Base-by-base conservation (phyloP, 805 yeast species). In the Yamadazyma paraphyllophila region DNA sequence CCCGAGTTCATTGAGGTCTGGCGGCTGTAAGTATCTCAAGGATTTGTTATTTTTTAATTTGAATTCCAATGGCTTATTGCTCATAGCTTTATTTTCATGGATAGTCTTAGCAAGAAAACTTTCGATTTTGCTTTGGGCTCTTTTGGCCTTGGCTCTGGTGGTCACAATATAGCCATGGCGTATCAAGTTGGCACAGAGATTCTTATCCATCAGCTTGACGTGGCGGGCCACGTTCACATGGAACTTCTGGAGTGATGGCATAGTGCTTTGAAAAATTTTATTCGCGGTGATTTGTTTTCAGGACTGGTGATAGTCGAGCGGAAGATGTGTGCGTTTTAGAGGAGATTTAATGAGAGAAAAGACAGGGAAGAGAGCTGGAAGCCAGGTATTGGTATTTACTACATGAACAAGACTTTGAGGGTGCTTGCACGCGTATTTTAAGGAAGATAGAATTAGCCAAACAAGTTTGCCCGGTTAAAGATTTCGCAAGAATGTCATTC, bases 1-100 rank as follows among this genome's bases (percentile, higher is more conserved):
- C 12, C 66, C 77, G 12, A 57, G 49, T 44, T 61, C 77, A 3
- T 49, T 61, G 15, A 64, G 57, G 45, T 63, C 71, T 2, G 65
- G 82, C 17, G 86, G 84, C 10, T 84, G 86, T 8, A 70, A 69
- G 47, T 45, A 63, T 25, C 57, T 51, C 13, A 62, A 51, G 15
- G 55, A 51, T 25, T 49, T 54, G 33, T 54, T 52, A 17, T 48
- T 49, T 11, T 38, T 34, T 20, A 59, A 47, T 42, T 46, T 54
- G 11, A 49, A 35, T 34, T 50, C 53, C 15, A 48, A 46, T 7
- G 39, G 45, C 44, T 57, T 46, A 17, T 43, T 52, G 20, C 32
- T 48, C 38, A 61, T 44, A 37, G 51, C 36, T 44, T 57, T 61
- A 48, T 65, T 56, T 38, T 59, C 58, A 24, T 59, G 52, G 41